Evolutionary conservation across 805 yeast genomes (phyloP).

Genomic region (Lachancea dasiensis): DNA sequence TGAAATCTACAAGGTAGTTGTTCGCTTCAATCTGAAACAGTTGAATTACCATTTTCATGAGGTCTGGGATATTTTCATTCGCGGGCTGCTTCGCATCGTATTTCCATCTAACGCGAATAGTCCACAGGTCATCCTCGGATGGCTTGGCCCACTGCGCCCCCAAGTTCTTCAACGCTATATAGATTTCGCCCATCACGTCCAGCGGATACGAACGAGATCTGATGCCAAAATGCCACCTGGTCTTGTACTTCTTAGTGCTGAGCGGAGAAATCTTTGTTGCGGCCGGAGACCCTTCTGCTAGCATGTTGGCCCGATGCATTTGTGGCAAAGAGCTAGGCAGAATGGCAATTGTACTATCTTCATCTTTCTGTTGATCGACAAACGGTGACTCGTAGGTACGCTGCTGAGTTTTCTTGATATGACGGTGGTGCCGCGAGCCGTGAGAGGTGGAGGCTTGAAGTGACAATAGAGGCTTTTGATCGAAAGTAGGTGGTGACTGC

Average conservation of each 20-base stretch:
- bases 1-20: slow-evolving; percentile 92
- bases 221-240: slow-evolving; percentile 98
- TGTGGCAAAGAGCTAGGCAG: slow-evolving; percentile 92
- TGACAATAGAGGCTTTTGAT: slow-evolving; percentile 15
- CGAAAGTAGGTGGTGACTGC: slow-evolving; percentile 53
- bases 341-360: slow-evolving; percentile 77
- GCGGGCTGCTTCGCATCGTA: slow-evolving; percentile 43
- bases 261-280: slow-evolving; percentile 45
- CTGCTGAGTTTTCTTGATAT: slow-evolving; percentile 18
- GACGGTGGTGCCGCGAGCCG: slow-evolving; percentile 8
- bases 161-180: slow-evolving; percentile 83
- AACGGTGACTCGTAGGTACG: slow-evolving; percentile 32
- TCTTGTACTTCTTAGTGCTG: slow-evolving; percentile 77
- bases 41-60: slow-evolving; percentile 96
- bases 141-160: slow-evolving; percentile 99
- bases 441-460: slow-evolving; percentile 9
- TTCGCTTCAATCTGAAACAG: slow-evolving; percentile 93
- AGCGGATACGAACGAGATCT: slow-evolving; percentile 92
- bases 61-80: slow-evolving; percentile 51
- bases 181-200: slow-evolving; percentile 98
- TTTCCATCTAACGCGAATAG: slow-evolving; percentile 91
- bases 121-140: slow-evolving; percentile 92
- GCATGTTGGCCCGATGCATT: slow-evolving; percentile 90
- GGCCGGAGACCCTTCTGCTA: slow-evolving; percentile 49
- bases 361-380: slow-evolving; percentile 29